Evolutionary conservation across 495 filamentous ascomycete species (phyloP), one percentile per base, ranked within the genome.

Genomic region (Elasticomyces elasticus): DNA sequence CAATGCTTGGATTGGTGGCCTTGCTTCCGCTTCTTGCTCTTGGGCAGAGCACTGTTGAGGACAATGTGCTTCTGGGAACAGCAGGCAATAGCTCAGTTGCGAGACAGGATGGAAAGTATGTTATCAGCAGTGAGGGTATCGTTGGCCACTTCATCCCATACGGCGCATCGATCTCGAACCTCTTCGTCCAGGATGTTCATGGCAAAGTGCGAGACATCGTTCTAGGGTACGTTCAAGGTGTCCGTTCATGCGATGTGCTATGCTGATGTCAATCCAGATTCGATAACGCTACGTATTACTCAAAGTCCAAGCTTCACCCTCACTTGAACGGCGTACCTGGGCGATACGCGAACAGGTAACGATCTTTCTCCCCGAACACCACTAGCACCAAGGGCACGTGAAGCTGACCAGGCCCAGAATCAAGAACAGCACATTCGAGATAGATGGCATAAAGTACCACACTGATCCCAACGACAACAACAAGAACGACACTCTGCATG

Each of bases 381-480:
- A n/a, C n/a, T n/a, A n/a, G n/a, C n/a, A n/a, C n/a, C n/a, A n/a
- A n/a, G n/a, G n/a, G n/a, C n/a, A n/a, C n/a, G n/a, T n/a, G n/a
- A 28, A 13, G 28, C 25, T 49, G 91, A 94, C 69, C 82, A 85
- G 42, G 24, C 3, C 42, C 35, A 45, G 42, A 28, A 94, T 92
- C 70, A 87, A 84, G 74, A 92, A 92, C 67, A 81, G 80, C 57
- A 85, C 79, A 9, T 94, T 92, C 63, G 75, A 74, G 54, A 76
- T 91, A 54, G 83, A 87, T 47, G 83, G 79, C 22, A 59, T 59
- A 13, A 73, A 66, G 0, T 91, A 83, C 62, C 75, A 89, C 54
- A 71, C 56, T 0, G 26, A 50, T 11, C 50, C 81, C 30, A 92
- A 91, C 67, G 87, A 94, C 63, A 79, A 92, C 49, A 61, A 72